Evolutionary conservation across 108 stramenopile genomes (phyloP).

Genomic region (Halocafeteria seosinensis): DNA sequence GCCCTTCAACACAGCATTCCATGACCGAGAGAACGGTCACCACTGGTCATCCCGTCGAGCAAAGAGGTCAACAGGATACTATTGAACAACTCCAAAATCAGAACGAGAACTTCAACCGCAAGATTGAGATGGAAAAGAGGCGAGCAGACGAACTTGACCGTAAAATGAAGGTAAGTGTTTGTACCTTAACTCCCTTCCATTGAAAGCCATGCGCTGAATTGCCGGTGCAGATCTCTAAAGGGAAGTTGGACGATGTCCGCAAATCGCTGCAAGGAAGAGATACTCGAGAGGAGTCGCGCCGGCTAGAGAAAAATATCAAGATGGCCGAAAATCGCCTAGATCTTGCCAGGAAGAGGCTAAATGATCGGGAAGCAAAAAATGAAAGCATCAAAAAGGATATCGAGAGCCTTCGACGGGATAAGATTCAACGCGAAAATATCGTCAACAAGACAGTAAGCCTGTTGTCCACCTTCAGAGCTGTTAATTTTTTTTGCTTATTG

Average conservation of each 20-base stretch:
- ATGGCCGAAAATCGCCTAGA: constrained; percentile 49
- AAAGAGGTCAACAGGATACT: background rate
- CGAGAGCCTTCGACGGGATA: constrained; percentile 56
- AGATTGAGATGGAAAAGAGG: background rate
- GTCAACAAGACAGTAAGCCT: too few relatives aligned
- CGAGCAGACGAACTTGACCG: background rate
- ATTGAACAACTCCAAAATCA: background rate
- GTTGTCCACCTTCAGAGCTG: too few relatives aligned
- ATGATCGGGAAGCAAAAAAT: constrained; percentile 53
- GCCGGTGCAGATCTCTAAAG: background rate
- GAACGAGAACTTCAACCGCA: background rate
- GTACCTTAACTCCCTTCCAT: background rate
- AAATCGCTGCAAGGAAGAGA: background rate
- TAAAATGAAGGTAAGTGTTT: background rate
- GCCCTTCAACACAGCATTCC: too few relatives aligned
- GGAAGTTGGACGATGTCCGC: background rate
- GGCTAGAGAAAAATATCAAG: background rate
- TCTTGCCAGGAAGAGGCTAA: constrained; percentile 57
- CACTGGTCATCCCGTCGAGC: too few relatives aligned
- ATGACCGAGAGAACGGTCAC: too few relatives aligned
- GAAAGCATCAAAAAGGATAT: constrained; percentile 51
- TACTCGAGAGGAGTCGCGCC: background rate
- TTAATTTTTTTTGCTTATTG: too few relatives aligned
- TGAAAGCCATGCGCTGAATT: background rate
- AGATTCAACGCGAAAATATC: constrained; percentile 57